Base-by-base conservation (phyloP, 768 basidiomycete genomes). In the Lactifluus echinatus region DNA sequence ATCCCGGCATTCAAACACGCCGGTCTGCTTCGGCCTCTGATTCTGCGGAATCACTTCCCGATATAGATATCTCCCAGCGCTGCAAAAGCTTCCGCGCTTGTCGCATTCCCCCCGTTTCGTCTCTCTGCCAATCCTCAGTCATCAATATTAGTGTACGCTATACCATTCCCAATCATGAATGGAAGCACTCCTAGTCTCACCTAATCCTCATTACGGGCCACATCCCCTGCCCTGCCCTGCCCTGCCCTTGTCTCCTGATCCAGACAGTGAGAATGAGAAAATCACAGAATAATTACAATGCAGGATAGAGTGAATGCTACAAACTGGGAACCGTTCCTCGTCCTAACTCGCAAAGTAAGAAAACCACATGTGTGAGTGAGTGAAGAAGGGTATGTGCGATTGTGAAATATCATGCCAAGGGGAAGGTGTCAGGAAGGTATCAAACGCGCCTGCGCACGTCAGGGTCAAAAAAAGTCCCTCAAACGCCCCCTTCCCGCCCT, bases 31-130 rank as follows among this genome's bases (percentile, higher is more conserved):
- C 51, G 36, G 17, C 49, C 40, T 29, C 28, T 45, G 31, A 46
- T 55, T 48, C 48, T 48, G 19, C 59, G 53, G 56, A 57, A 57
- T n/a, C 24, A 49, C n/a, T 58, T 53, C 56, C 59, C 61, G 55
- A 62, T 59, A 55, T 63, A 53, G 61, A 3, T 54, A 48, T n/a
- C 49, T 37, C 40, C 39, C 39, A 39, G 46, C 3, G 53, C 28
- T 50, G 50, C 45, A 40, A 58, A 56, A 51, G 59, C 50, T 61
- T 53, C 59, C 59, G 59, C 61, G 50, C 61, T 61, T 63, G 59
- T 63, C 59, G 61, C 61, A 61, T 26, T n/a, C 54, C 29, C 53
- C 54, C 40, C 59, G 36, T 50, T 50, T 60, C 43, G 49, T 48
- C 39, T 49, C 45, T 56, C 57, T 53, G 52, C 53, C 50, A 50